Evolutionary conservation across 2,329 filamentous ascomycete genomes (phyloP).

Genomic region (Chrysoporthe deuterocubensis): DNA sequence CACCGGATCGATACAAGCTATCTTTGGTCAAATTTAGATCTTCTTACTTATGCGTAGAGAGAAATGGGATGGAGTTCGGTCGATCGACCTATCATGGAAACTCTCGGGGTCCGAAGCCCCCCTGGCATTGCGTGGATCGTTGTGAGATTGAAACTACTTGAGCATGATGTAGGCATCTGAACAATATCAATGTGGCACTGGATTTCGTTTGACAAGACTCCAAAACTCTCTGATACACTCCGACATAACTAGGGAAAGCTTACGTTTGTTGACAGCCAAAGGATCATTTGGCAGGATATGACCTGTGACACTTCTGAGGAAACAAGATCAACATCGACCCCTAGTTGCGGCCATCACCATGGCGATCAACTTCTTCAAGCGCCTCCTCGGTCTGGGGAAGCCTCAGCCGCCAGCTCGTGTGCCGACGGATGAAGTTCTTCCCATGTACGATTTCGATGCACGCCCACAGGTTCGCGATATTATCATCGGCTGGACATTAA

Average conservation of each 20-base stretch:
- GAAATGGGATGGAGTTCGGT: background rate
- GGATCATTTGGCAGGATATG: background rate
- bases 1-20: background rate
- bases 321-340: background rate
- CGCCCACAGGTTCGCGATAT: conserved; percentile 33
- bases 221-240: too few species aligned
- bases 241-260: background rate
- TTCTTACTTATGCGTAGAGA: background rate
- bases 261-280: background rate
- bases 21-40: background rate
- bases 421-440: conserved; percentile 37
- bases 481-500: conserved; percentile 39
- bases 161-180: background rate
- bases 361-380: conserved; percentile 14
- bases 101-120: conserved; percentile 19
- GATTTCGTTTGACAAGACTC: background rate
- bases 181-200: background rate
- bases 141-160: background rate
- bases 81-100: background rate
- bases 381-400: conserved; percentile 3
- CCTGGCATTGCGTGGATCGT: conserved; percentile 4
- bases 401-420: conserved; percentile 21
- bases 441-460: conserved; percentile 40
- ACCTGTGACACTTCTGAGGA: background rate
- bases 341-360: background rate